Evolutionary conservation across 192 early-diverging fungal genomes (phyloP).

Genomic region (Nowakowskiella sp.): DNA sequence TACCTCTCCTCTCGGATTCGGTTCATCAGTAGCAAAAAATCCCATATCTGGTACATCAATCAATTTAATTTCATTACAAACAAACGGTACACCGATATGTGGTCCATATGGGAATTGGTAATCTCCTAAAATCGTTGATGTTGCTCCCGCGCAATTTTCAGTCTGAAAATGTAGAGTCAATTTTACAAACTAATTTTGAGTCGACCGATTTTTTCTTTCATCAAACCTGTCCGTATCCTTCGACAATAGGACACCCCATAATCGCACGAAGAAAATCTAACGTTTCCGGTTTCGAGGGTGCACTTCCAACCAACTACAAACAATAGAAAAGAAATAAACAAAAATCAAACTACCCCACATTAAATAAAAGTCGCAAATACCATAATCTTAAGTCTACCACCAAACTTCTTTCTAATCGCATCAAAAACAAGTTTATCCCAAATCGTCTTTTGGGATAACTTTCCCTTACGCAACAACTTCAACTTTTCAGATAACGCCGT

Average conservation of each 20-base stretch:
- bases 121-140: conserved; percentile 4
- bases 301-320: conserved; percentile 70
- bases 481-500: neutral
- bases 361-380: neutral
- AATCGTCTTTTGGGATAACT: conserved; percentile 10
- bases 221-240: conserved; percentile 37
- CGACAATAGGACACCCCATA: conserved; percentile 64
- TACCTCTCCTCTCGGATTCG: conserved; percentile 92
- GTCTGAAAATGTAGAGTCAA: neutral
- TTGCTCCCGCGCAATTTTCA: conserved; percentile 47
- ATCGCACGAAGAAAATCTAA: conserved; percentile 74
- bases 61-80: conserved; percentile 76
- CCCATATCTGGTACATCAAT: conserved; percentile 84
- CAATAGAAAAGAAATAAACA: conserved; percentile 4
- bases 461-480: conserved; percentile 8
- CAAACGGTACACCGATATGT: conserved; percentile 54
- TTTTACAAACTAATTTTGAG: neutral
- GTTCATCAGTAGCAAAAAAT: conserved; percentile 75
- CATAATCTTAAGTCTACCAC: conserved; percentile 63
- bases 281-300: conserved; percentile 73
- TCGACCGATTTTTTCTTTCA: neutral
- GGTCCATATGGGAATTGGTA: conserved; percentile 10
- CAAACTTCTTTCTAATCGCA: conserved; percentile 38
- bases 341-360: neutral
- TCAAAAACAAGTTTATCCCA: conserved; percentile 26